These are phyloP conservation scores for Colletotrichum orchidophilum DNA, from an alignment of 2,329 filamentous ascomycete genomes.

Conservation along the genomic window DNA sequence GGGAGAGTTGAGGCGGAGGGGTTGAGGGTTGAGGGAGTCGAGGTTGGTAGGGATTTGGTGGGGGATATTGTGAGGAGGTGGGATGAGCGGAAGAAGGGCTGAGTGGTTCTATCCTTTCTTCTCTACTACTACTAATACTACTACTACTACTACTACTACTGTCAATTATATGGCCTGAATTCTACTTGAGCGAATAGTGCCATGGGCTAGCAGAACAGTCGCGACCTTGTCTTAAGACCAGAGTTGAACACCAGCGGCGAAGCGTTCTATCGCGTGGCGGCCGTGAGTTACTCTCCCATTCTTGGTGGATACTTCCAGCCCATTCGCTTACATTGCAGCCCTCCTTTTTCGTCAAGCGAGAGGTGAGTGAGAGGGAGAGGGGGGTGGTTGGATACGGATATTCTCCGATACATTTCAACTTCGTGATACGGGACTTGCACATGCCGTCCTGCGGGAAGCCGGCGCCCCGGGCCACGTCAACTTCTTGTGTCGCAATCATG, in stretches of 20 bases:
- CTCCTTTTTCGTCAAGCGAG: neutral
- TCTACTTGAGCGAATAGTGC: neutral
- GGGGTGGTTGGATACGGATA: neutral
- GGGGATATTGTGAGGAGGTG: slow-evolving; percentile 15
- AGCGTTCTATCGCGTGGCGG: neutral
- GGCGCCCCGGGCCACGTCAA: neutral
- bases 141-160: neutral
- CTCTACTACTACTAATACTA: too few relatives aligned
- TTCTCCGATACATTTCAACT: slow-evolving; percentile 13
- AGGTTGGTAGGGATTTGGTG: neutral
- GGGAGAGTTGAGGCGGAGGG: slow-evolving; percentile 14
- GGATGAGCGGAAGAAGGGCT: slow-evolving; percentile 14
- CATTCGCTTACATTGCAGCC: neutral
- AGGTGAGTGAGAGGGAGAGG: neutral
- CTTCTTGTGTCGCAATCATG: neutral
- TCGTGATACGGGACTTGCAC: neutral
- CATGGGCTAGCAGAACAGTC: neutral
- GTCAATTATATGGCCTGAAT: neutral
- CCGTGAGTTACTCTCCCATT: too few relatives aligned
- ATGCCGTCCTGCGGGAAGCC: neutral
- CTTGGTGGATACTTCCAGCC: neutral
- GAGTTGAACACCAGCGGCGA: neutral
- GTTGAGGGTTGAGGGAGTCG: neutral
- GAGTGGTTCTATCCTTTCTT: neutral
- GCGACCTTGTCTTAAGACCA: neutral